Evolutionary conservation across 345 rosid genomes (phyloP), one percentile per base, ranked within the genome.

Genomic region (Geranium brycei): DNA sequence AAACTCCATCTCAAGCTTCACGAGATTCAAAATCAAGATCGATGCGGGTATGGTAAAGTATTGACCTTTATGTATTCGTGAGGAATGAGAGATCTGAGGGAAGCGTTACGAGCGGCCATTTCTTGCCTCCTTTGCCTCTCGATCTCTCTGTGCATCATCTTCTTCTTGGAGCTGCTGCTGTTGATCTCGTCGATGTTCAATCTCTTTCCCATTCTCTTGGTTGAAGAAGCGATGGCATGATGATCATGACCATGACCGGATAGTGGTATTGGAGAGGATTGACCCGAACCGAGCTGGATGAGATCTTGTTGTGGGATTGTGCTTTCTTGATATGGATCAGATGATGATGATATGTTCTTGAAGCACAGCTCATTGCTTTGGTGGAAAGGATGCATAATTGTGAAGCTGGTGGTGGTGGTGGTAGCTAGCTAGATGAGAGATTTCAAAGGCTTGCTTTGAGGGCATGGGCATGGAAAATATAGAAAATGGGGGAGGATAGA

Each of bases 91-190:
- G 75, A 62, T 51, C 81, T 40, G 14, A 82, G 71, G 51, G 77
- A 60, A 1, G 71, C 57, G 58, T 72, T 69, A 31, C 74, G 81
- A 30, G 68, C 14, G 17, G 79, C 68, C 82, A 78, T 80, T 59
- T 78, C 82, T 69, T 80, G 82, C 58, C 84, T 74, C 58, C 84
- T 71, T 57, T 69, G 79, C 63, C 76, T 47, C 64, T 80, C 82
- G 47, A 72, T 61, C 10, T 80, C 79, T 69, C 80, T 68, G 57
- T 74, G 84, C 18, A 64, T 28, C 41, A 74, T 57, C 60, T 72
- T 78, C 70, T 63, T 78, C 65, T 58, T 75, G 62, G 72, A 71
- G 6, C 11, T 1, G 47, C 3, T 23, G 6, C 11, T 1, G 47
- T 38, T 23, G 28, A 23, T 23, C 28, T 23, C 28, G 28, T 23